Base-by-base conservation (phyloP, 148 eudicot species). In the Vaccinium darrowii region DNA sequence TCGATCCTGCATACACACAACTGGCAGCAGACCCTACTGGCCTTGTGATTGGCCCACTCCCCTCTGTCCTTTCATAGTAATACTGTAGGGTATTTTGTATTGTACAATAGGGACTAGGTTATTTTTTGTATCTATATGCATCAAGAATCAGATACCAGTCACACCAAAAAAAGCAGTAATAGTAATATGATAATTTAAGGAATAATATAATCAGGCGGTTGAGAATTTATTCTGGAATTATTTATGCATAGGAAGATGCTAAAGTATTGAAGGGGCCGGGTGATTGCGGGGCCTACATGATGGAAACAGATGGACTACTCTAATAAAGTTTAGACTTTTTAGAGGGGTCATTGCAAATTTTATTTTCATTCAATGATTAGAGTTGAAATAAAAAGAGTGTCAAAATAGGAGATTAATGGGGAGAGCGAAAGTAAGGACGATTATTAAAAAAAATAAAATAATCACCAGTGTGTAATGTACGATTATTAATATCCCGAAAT, bases 251-350 rank as follows among this genome's bases (percentile, higher is more conserved):
- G 33, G 72, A 25, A 65, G 4, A 8, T 63, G n/a, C 72, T 65
- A 10, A 15, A 25, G 33, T 65, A 3, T 10, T 8, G 3, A 65
- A n/a, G 13, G 30, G 71, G 39, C 39, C 39, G 39, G 10, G 27
- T 50, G 76, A 23, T 65, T 23, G 84, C 50, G 84, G 84, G 74
- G 76, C 50, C 75, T 50, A 50, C 23, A 8, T 27, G 47, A 39
- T 50, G 23, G 51, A 81, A 60, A 49, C 15, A 1, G 49, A 60
- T 80, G 65, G 69, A 36, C n/a, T n/a, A 50, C 76, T 81, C 23
- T 81, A 50, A 15, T 67, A 81, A 81, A 63, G 57, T 63, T 30
- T 15, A 14, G 30, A 51, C 16, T 5, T 36, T 36, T 36, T 2
- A 36, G 25, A 43, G 47, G 7, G 6, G 21, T 47, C 50, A 19